Conservation (phyloP, 23 red algal genomes). For the Chondrus crispus region DNA sequence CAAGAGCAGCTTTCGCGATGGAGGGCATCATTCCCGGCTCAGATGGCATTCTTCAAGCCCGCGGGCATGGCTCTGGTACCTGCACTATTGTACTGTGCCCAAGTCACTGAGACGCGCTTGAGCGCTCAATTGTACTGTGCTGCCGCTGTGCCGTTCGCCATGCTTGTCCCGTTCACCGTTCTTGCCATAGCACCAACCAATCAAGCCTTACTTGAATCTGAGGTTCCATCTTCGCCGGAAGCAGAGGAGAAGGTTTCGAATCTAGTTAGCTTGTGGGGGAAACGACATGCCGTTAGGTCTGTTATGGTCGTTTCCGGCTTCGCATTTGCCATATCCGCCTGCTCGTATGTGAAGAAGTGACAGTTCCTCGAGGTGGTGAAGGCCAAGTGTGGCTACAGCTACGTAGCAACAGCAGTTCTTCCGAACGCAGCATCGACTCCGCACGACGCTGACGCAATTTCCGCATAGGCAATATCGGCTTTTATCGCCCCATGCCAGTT, state of each 20-base stretch:
- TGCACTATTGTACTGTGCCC: not conserved
- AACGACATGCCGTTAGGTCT: conserved; percentile 8
- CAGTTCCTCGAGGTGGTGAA: too few relatives aligned
- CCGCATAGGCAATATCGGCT: too few relatives aligned
- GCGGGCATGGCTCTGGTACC: not conserved
- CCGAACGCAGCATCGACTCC: too few relatives aligned
- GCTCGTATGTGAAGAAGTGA: not conserved
- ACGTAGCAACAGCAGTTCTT: too few relatives aligned
- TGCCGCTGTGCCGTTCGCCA: conserved; percentile 7
- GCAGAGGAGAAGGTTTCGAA: not conserved
- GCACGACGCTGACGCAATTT: too few relatives aligned
- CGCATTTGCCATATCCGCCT: not conserved
- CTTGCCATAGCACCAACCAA: not conserved
- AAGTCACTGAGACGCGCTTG: not conserved
- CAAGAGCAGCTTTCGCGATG: not conserved
- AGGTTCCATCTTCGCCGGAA: not conserved
- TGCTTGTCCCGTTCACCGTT: conserved; percentile 21
- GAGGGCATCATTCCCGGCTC: not conserved
- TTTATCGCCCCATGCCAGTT: too few relatives aligned
- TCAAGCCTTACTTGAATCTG: not conserved
- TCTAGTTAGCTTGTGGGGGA: not conserved
- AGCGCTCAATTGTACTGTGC: not conserved
- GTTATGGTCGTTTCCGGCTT: not conserved
- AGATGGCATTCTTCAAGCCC: conserved; percentile 3
- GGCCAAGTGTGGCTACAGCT: too few relatives aligned